Evolutionary conservation across 352 stramenopile species (phyloP).

Genomic region (Pythium aristosporum): DNA sequence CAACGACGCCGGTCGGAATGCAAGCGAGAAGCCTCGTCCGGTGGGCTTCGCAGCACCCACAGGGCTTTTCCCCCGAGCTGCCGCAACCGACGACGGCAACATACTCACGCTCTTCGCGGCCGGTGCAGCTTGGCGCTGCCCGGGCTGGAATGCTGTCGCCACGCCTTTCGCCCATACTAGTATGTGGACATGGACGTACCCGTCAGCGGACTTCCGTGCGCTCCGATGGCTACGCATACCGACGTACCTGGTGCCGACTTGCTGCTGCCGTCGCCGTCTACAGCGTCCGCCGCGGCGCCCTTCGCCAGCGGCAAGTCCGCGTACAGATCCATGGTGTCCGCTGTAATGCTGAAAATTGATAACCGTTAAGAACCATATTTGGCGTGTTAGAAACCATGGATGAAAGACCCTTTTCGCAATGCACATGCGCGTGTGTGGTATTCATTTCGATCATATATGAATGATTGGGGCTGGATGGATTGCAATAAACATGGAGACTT

Average conservation of each 20-base stretch:
- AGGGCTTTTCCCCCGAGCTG: slow-evolving; percentile 41
- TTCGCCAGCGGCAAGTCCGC: slow-evolving; percentile 71
- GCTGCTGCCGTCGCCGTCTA: slow-evolving; percentile 50
- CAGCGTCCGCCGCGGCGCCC: slow-evolving; percentile 39
- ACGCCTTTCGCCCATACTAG: slow-evolving; percentile 50
- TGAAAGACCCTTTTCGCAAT: too few species aligned
- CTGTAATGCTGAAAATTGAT: too few species aligned
- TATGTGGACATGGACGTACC: not conserved
- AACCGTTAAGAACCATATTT: not conserved
- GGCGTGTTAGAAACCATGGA: not conserved
- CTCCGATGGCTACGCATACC: not conserved
- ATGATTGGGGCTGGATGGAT: too few species aligned
- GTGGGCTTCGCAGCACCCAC: slow-evolving; percentile 17
- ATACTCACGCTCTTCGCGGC: slow-evolving; percentile 41
- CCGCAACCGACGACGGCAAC: slow-evolving; percentile 46
- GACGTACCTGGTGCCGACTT: slow-evolving; percentile 25
- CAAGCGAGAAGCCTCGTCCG: slow-evolving; percentile 36
- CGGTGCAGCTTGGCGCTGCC: slow-evolving; percentile 3
- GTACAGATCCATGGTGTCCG: slow-evolving; percentile 85
- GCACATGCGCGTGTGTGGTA: too few species aligned
- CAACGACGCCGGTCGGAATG: slow-evolving; percentile 61
- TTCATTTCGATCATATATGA: too few species aligned
- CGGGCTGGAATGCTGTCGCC: slow-evolving; percentile 7
- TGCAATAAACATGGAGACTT: too few species aligned
- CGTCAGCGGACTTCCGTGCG: not conserved